Base-by-base conservation (phyloP, 768 basidiomycete genomes). In the Termitomyces eurrhizus region DNA sequence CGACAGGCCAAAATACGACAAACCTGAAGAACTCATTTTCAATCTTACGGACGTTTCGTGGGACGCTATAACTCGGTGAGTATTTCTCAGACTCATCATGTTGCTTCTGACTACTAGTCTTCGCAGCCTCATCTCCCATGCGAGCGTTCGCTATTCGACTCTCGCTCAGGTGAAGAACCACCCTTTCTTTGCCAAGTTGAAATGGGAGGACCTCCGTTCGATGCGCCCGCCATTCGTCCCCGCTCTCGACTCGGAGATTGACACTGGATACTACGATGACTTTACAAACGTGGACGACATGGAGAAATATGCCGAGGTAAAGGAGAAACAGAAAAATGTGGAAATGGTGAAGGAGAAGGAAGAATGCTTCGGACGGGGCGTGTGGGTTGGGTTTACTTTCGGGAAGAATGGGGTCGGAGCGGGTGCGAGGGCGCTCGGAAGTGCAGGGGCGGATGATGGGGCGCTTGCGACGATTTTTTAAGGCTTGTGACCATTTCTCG, bases 221-320 rank as follows among this genome's bases (percentile, higher is more conserved):
- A 81, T 84, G 21, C 82, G 81, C 6, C 89, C 96, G 9, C 97
- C 96, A 0, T 98, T 97, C 73, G 91, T 98, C 7, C 97, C 97
- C 32, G 89, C 93, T 11, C 82, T 98, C 37, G 95, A 98, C 69
- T 91, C 89, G 9, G 97, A 98, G 68, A 82, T 92, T 60, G 97
- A 99, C 69, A 94, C 95, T 1, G 95, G 94, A 18, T 95, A 95
- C 74, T 95, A 94, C 74, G 93, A 95, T 66, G 93, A 94, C 70
- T 95, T 95, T 72, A 88, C 88, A 2, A 89, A 84, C 4, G 77
- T 83, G 4, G 92, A 95, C 60, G 96, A 98, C 70, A 98, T 98
- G 95, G 94, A 93, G 53, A 98, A 98, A 77, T 98, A 98, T 70
- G 93, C 95, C 12, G 96, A 99, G 73, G 97, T 99, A 7, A 86